Percentiles rank a stretch among this genome's conserved stretches.
These are phyloP conservation scores for Thelonectria rubi DNA, from an alignment of 2,329 filamentous ascomycete species.

Conservation along the genomic window DNA sequence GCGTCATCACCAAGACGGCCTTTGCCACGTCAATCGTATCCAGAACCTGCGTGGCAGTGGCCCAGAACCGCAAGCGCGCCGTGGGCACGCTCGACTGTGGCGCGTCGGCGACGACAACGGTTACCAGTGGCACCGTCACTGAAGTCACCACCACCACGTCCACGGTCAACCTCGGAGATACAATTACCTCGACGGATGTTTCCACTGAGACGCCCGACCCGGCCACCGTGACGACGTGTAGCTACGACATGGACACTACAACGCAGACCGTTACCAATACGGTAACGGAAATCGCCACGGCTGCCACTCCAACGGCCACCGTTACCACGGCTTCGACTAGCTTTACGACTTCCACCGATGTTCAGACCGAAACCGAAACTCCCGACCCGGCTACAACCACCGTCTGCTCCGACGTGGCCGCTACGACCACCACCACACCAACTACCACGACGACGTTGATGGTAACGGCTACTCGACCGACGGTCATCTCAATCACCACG, in stretches of 20 bases:
- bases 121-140: no score
- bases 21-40: neutral
- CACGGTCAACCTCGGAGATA: neutral
- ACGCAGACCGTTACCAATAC: neutral
- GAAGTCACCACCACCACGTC: no score
- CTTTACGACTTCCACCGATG: neutral
- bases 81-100: no score
- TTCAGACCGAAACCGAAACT: neutral
- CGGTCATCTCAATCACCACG: constrained; percentile 2
- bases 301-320: neutral
- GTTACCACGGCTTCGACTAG: neutral
- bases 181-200: neutral
- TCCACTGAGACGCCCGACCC: neutral
- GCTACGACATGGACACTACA: neutral
- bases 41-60: neutral
- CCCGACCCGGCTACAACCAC: constrained; percentile 6
- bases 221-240: neutral
- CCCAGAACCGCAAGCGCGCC: no score
- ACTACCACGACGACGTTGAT: neutral
- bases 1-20: constrained; percentile 1
- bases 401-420: constrained; percentile 8
- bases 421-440: constrained; percentile 1
- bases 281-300: neutral
- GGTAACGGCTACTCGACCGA: neutral
- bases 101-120: no score